A percentile compares a stretch with the other conserved stretches of the same genome.
Evolutionary conservation across 352 stramenopile species (phyloP).

Genomic region (Phytophthora macrochlamydospora): DNA sequence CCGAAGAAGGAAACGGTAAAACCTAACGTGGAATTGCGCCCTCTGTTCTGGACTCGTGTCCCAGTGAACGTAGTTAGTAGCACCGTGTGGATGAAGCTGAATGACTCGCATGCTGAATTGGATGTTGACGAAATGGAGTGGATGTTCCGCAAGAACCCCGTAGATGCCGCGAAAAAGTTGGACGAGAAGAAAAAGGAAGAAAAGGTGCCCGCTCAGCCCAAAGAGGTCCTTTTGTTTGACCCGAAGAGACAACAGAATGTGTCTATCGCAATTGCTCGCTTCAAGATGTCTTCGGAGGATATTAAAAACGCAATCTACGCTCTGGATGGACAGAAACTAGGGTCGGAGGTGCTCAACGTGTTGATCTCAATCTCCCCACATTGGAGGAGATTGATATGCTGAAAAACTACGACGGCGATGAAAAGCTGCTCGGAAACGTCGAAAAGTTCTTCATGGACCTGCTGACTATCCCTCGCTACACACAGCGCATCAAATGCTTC

Average conservation of each 20-base stretch:
- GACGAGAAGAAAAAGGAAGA: slow-evolving; percentile 87
- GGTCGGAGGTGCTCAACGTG: slow-evolving; percentile 86
- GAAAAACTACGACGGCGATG: slow-evolving; percentile 91
- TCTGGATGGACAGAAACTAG: slow-evolving; percentile 74
- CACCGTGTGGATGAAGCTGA: slow-evolving; percentile 87
- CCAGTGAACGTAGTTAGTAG: slow-evolving; percentile 88
- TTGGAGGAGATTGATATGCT: slow-evolving; percentile 91
- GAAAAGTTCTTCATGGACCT: slow-evolving; percentile 91
- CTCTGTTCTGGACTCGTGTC: slow-evolving; percentile 90
- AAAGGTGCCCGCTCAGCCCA: slow-evolving; percentile 41
- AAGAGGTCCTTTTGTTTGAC: slow-evolving; percentile 92
- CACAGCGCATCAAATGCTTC: slow-evolving; percentile 89
- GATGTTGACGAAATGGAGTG: slow-evolving; percentile 88
- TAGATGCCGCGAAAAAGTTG: slow-evolving; percentile 64
- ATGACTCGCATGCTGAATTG: slow-evolving; percentile 67
- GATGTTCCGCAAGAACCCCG: slow-evolving; percentile 88
- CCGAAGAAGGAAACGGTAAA: slow-evolving; percentile 90
- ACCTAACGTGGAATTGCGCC: slow-evolving; percentile 86
- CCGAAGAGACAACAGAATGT: slow-evolving; percentile 97
- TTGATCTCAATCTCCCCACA: slow-evolving; percentile 90
- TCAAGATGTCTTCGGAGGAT: slow-evolving; percentile 92
- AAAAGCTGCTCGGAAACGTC: slow-evolving; percentile 84
- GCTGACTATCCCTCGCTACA: slow-evolving; percentile 86
- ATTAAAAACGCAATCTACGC: slow-evolving; percentile 88
- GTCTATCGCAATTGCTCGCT: slow-evolving; percentile 96